Conservation (phyloP, 78 protist species). For the Bigelowiella natans region DNA sequence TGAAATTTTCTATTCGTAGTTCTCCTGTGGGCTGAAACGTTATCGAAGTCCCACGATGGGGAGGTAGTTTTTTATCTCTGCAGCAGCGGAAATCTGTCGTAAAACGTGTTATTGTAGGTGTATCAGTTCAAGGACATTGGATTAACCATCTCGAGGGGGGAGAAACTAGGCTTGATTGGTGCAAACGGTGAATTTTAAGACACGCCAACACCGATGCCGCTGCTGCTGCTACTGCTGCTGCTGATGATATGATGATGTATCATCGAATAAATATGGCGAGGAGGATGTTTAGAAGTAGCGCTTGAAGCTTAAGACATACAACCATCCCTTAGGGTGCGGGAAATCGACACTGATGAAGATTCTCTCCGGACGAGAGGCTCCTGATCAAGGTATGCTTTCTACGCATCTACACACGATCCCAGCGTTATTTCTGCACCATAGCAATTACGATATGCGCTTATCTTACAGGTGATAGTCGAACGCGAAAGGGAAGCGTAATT, state of each 20-base stretch:
- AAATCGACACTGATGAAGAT: constrained; percentile 11
- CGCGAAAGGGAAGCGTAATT: not conserved
- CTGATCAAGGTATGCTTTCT: constrained; percentile 21
- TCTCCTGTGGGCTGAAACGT: not conserved
- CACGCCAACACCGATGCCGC: no score
- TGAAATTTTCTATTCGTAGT: no score
- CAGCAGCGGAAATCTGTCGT: not conserved
- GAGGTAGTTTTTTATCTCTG: not conserved
- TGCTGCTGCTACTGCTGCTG: no score
- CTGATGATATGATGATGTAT: no score
- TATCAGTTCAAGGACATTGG: not conserved
- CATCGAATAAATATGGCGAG: no score
- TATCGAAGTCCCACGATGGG: not conserved
- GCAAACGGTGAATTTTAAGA: constrained; percentile 39
- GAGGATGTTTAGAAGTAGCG: no score
- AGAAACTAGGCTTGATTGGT: constrained; percentile 26
- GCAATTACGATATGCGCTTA: no score
- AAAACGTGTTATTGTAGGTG: not conserved
- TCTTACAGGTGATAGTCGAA: not conserved
- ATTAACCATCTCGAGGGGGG: not conserved
- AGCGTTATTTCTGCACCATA: no score
- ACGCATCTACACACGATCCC: no score
- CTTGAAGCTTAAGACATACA: no score
- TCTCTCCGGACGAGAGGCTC: not conserved
- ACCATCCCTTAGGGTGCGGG: not conserved